Base-by-base conservation (phyloP, 805 yeast genomes). In the Candida berthetii region DNA sequence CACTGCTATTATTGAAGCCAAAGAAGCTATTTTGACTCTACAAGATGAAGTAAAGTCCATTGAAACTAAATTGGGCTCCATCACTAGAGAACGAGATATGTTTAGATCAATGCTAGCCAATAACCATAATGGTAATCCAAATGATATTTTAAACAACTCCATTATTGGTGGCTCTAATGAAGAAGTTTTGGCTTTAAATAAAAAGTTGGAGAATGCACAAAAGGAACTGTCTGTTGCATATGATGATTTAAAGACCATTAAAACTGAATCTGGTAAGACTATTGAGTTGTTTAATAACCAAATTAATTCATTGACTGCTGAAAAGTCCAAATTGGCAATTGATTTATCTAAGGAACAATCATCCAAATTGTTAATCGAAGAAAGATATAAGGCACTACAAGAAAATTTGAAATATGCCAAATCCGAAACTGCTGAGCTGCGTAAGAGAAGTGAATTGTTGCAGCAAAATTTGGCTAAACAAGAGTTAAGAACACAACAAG, bases 61-160 rank as follows among this genome's bases (percentile, higher is more conserved):
- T 9, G 76, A 75, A 47, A 54, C 70, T 2, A 78, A 76, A 54
- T 58, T 80, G 35, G 74, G 68, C 10, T 72, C 82, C 2, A 69
- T 77, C 2, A 63, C 71, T 4, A 73, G 78, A 46, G 95, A 86
- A 57, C 74, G 89, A 42, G 95, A 89, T 50, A 76, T 80, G 64
- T 71, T 81, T 50, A 71, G 79, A 54, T 44, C 57, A 1, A 40
- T 60, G 37, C 24, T 49, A 3, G 40, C 54, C 3, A 51, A 51
- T 52, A 41, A 56, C 55, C 48, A 41, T 53, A 11, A 40, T 47
- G 17, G 19, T 15, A 42, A 45, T 10, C 13, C 42, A 14, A 36
- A 47, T 28, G 47, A 44, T 31, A 44, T 50, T 15, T 38, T 53
- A 25, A 39, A 49, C n/a, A 48, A 47, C 36, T 55, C 48, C 3